Base-by-base conservation (phyloP, 1,284 basidiomycete species). In the Austroboletus novae-zelandiae region DNA sequence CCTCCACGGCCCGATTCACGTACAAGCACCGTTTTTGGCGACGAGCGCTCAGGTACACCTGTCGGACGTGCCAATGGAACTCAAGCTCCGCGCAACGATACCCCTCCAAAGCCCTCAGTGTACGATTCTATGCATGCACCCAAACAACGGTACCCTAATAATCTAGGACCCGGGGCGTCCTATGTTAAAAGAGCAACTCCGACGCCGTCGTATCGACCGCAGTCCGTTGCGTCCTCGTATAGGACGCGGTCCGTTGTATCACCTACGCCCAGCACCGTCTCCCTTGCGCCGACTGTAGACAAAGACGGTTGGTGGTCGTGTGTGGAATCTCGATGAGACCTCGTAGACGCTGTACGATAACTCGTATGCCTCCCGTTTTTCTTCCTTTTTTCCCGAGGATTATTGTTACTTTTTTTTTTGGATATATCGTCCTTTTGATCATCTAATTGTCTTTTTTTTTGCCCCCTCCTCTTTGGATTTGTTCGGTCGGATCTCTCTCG, bases 51-150 rank as follows among this genome's bases (percentile, higher is more conserved):
- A 9, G 67, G 63, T 15, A 78, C 78, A 8, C 76, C 78, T 25
- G 53, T 65, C 17, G 67, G 53, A 30, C 59, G 43, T 41, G 48
- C 55, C 40, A 69, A 69, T 30, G 68, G 64, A 14, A 40, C 50
- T 56, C 27, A 59, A 64, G 61, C 42, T 60, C 54, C 48, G 50
- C 71, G 75, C 50, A 76, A 70, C 39, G 65, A 68, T 43, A 79
- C 82, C 4, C 78, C 79, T 4, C 75, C 78, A 1, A 70, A 74
- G 49, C 62, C 78, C 5, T 83, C 83, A 4, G 84, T 87, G 9
- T 81, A 81, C 77, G 83, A 88, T 58, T 89, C 87, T 0, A 86
- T 88, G 68, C 87, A 89, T 57, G 85, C 85, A 17, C 84, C 86
- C 14, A 66, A 61, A 35, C 66, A 66, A 39, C 60, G 35, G 27